Evolutionary conservation across 2,329 filamentous ascomycete species (phyloP).

Genomic region (Aureobasidium sp.): DNA sequence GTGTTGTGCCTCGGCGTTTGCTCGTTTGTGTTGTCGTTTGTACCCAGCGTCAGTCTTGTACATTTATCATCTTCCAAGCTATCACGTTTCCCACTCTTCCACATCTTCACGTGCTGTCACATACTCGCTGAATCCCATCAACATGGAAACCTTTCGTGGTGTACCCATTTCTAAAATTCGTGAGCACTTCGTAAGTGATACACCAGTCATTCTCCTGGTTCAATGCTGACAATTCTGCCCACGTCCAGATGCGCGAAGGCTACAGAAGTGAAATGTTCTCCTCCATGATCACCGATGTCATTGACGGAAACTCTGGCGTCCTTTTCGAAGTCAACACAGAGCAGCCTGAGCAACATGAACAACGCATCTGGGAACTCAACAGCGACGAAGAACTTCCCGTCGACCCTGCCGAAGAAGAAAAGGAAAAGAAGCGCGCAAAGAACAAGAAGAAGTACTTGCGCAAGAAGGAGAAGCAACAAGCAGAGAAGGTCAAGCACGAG

Average conservation of each 20-base stretch:
- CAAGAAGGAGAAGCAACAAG: not conserved
- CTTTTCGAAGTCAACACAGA: not conserved
- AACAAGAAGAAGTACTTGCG: conserved; percentile 5
- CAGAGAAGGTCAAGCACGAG: not conserved
- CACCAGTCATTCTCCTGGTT: accelerated
- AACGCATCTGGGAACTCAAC: conserved; percentile 4
- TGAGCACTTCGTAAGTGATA: not conserved
- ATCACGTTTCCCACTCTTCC: not conserved
- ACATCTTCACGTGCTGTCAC: not conserved
- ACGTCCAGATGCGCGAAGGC: not conserved
- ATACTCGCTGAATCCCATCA: not conserved
- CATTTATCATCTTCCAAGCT: too few species aligned
- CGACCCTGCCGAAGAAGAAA: not conserved
- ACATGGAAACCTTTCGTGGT: not conserved
- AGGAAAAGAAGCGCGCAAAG: not conserved
- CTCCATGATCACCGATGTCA: not conserved
- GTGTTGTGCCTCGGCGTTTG: not conserved
- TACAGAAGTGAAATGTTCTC: not conserved
- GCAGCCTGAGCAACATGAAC: not conserved
- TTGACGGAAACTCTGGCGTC: not conserved
- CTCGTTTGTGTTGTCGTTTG: conserved; percentile 10
- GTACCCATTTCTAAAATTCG: not conserved
- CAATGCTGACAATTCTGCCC: not conserved
- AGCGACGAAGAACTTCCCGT: not conserved
- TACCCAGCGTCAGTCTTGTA: too few species aligned